phyloP scores from a whole-genome alignment of 2,329 filamentous ascomycete species.

The Chrysoporthe austroafricana region DNA sequence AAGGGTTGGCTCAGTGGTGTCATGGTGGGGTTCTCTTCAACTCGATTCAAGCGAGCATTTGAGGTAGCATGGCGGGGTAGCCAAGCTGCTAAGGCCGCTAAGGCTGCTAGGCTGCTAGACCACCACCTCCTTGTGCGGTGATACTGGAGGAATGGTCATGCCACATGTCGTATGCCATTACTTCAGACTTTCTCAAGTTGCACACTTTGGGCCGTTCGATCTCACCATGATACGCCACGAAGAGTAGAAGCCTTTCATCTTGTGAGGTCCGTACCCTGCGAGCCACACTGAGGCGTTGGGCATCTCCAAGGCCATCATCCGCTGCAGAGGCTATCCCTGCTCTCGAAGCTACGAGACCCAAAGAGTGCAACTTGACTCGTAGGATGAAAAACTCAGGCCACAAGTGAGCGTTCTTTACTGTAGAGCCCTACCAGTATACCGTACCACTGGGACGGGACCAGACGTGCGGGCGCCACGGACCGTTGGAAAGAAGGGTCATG shows the following conservation, averaged over 20 bases:
- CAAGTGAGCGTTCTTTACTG: background rate
- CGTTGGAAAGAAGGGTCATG: constrained; percentile 5
- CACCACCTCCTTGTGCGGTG: constrained; percentile 10
- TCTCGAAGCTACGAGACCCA: background rate
- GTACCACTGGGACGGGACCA: constrained; percentile 2
- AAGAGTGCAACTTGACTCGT: background rate
- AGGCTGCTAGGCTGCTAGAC: background rate
- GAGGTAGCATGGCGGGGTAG: constrained; percentile 22
- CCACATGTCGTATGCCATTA: background rate
- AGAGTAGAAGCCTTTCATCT: background rate
- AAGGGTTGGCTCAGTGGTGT: background rate
- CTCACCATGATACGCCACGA: background rate
- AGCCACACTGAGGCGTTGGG: background rate
- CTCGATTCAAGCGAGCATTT: constrained; percentile 25
- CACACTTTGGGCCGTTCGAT: background rate
- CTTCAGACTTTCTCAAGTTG: background rate
- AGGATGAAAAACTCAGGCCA: background rate
- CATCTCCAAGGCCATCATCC: too few relatives aligned
- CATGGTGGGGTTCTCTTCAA: constrained; percentile 16
- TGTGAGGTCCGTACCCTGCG: background rate
- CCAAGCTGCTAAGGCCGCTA: background rate
- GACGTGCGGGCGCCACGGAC: background rate
- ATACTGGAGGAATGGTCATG: constrained; percentile 7
- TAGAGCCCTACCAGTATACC: background rate
- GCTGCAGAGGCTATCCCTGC: background rate